Percentiles rank a stretch among this genome's conserved stretches.
Conservation (phyloP, 345 rosid genomes). For the Bruguiera parviflora region DNA sequence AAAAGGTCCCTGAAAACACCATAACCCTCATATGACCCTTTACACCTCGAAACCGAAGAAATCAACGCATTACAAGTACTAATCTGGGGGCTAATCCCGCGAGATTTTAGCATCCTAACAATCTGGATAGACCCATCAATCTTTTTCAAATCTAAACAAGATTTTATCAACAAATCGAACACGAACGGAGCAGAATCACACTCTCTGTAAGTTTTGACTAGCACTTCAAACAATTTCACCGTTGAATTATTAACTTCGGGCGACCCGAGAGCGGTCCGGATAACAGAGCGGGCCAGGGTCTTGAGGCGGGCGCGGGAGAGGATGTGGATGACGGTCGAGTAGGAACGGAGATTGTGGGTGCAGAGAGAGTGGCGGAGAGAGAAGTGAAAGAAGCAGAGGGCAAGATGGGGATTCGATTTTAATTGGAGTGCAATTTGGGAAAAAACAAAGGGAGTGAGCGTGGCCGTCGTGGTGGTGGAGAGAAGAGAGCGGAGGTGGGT, state of each 20-base stretch:
- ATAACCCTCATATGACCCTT: conserved; percentile 46
- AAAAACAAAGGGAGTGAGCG: conserved; percentile 51
- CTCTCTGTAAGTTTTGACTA: conserved; percentile 56
- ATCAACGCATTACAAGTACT: conserved; percentile 61
- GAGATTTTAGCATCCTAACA: conserved; percentile 54
- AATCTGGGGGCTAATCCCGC: conserved; percentile 50
- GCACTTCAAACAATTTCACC: conserved; percentile 35
- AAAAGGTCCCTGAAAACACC: conserved; percentile 62
- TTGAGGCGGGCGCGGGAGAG: conserved; percentile 74
- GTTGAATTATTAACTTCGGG: conserved; percentile 19
- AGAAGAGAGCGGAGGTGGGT: conserved; percentile 54
- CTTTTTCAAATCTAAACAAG: conserved; percentile 60
- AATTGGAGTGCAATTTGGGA: conserved; percentile 54
- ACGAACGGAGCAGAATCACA: conserved; percentile 94
- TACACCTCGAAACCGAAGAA: conserved; percentile 36
- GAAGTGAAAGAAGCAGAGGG: conserved; percentile 71
- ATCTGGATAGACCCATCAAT: conserved; percentile 54
- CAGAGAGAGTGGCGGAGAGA: conserved; percentile 60
- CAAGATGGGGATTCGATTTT: conserved; percentile 60
- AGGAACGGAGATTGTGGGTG: conserved; percentile 48
- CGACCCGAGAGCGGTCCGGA: conserved; percentile 46
- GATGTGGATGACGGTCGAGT: conserved; percentile 59
- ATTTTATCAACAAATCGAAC: conserved; percentile 61
- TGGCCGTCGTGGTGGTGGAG: conserved; percentile 46
- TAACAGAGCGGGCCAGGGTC: conserved; percentile 40